These are phyloP conservation scores for Kockiozyma suomiensis DNA, from an alignment of 805 yeast species.

Conservation along the genomic window DNA sequence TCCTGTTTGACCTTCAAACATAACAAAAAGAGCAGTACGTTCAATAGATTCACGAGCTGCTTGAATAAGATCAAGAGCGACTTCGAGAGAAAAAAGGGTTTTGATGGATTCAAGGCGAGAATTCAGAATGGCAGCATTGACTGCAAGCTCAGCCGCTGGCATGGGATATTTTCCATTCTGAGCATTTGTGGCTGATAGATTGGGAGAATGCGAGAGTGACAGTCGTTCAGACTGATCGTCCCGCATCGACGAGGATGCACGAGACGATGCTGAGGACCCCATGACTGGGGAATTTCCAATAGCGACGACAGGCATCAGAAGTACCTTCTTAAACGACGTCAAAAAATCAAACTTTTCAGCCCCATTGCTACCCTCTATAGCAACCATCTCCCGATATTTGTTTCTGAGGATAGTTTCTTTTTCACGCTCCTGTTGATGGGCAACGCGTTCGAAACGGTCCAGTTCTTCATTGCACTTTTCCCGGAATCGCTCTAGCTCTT, in stretches of 20 bases:
- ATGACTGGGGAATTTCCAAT: slow-evolving; percentile 17
- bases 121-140: slow-evolving; percentile 74
- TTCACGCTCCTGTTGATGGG: slow-evolving; percentile 52
- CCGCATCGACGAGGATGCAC: slow-evolving; percentile 11
- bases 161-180: slow-evolving; percentile 30
- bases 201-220: neutral
- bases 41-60: slow-evolving; percentile 67
- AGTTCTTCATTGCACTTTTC: slow-evolving; percentile 39
- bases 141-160: slow-evolving; percentile 69
- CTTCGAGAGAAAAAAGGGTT: slow-evolving; percentile 75
- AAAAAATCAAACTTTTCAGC: slow-evolving; percentile 56
- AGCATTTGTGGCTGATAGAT: neutral
- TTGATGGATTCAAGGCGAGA: slow-evolving; percentile 76
- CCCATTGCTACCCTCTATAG: slow-evolving; percentile 25
- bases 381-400: slow-evolving; percentile 44
- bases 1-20: slow-evolving; percentile 41
- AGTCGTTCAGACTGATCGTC: slow-evolving; percentile 22
- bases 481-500: slow-evolving; percentile 39
- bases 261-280: slow-evolving; percentile 10
- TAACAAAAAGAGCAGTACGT: slow-evolving; percentile 54
- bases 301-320: slow-evolving; percentile 44
- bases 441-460: slow-evolving; percentile 39
- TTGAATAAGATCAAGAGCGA: slow-evolving; percentile 70
- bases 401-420: slow-evolving; percentile 53
- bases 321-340: slow-evolving; percentile 54